Evolutionary conservation across 495 filamentous ascomycete species (phyloP), one percentile per base, ranked within the genome.

Genomic region (Chlorociboria aeruginascens): DNA sequence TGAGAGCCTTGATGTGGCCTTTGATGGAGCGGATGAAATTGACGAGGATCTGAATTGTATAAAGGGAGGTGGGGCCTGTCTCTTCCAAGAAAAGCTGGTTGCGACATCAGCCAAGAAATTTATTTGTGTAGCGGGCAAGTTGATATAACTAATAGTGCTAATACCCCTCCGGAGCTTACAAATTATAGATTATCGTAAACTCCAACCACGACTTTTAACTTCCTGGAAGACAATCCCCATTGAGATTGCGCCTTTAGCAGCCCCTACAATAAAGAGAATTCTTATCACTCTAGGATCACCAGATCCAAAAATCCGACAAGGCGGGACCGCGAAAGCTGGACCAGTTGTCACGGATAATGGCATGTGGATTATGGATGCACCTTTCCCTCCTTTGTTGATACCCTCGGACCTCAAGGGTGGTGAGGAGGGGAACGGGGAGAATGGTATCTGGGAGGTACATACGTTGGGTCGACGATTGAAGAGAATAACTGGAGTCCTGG

Each of bases 31-130:
- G 17, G 92, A 98, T 63, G 92, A 98, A 69, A 88, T 98, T 28
- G 92, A 98, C 63, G 85, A 86, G 17, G 85, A 89, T 34, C 65
- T 98, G 44, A 98, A 97, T 66, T 86, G 88, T 60, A 95, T 98
- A 67, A 98, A 98, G 69, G 92, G 92, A 39, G 92, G 92, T 12
- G 92, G 92, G 38, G 92, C 89, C 28, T 98, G 93, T 65, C 67
- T 96, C 49, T 96, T 94, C 73, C 93, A 97, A 67, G 92, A 98
- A 71, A 98, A 98, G 69, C 70, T 98, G 17, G 90, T 98, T 11
- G 89, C 89, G 3, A 76, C 84, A 31, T 75, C 79, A 46, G 83
- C 89, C 1, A 82, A 78, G 68, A 84, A 89, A 56, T 96, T 98
- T 60, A 77, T 98, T 46, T 92, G 86, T 59, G 93, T 97, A 45